Evolutionary conservation across 2,329 filamentous ascomycete genomes (phyloP).

Genomic region (Trichoderma cornu-damae): DNA sequence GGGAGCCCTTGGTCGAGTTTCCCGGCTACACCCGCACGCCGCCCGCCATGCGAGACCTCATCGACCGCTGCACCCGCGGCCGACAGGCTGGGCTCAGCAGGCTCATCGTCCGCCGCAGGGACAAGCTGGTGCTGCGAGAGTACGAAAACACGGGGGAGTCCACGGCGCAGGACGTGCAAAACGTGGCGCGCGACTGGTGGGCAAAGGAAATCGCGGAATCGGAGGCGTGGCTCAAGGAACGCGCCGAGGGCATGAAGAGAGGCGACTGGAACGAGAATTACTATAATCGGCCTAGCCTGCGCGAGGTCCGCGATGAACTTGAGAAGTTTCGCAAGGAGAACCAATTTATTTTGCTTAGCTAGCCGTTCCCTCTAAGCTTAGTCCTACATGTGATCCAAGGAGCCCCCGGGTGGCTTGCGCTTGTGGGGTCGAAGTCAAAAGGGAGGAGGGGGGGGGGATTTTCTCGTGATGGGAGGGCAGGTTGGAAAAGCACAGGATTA

Average conservation of each 20-base stretch:
- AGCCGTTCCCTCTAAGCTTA: neutral
- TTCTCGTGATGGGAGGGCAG: neutral
- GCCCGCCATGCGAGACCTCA: slow-evolving; percentile 40
- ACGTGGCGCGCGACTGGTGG: slow-evolving; percentile 46
- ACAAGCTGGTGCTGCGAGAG: slow-evolving; percentile 42
- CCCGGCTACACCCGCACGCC: slow-evolving; percentile 49
- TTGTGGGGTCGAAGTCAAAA: neutral
- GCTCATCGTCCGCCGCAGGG: slow-evolving; percentile 41
- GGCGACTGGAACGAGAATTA: slow-evolving; percentile 49
- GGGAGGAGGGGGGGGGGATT: neutral
- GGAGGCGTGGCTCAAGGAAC: slow-evolving; percentile 42
- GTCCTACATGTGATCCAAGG: slow-evolving; percentile 2
- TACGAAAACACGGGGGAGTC: slow-evolving; percentile 31
- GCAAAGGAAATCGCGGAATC: slow-evolving; percentile 42
- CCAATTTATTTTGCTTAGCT: neutral
- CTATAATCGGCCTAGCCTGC: slow-evolving; percentile 44
- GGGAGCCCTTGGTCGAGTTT: slow-evolving; percentile 53
- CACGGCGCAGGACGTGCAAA: slow-evolving; percentile 33
- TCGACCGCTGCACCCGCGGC: slow-evolving; percentile 49
- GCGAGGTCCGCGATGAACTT: slow-evolving; percentile 37
- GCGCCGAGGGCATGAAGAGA: slow-evolving; percentile 35
- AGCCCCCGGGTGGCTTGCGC: neutral
- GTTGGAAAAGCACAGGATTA: neutral
- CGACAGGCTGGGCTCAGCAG: slow-evolving; percentile 42
- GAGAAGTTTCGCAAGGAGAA: slow-evolving; percentile 25